Base-by-base conservation (phyloP, 1,284 basidiomycete species). In the Ustilago vetiveriae region DNA sequence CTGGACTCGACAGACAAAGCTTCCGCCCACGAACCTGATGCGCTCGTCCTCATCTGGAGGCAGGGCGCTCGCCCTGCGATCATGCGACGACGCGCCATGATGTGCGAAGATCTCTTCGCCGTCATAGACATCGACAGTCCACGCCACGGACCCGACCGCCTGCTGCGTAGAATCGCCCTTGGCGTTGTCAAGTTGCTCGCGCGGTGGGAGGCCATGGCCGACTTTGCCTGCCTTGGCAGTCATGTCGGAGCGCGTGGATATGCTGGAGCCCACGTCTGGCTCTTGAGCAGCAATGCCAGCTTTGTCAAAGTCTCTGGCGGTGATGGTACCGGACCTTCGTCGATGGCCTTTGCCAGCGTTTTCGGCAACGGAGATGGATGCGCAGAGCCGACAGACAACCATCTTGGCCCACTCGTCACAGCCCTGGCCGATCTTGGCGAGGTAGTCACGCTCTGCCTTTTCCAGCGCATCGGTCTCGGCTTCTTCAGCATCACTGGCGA, bases 321-420 rank as follows among this genome's bases (percentile, higher is more conserved):
- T 70, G 27, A 70, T 40, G 3, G 67, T 70, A 5, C 60, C 67
- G 2, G 66, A 69, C 10, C 59, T 54, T 22, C 57, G 53, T 32
- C 32, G 56, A 11, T 40, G 41, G 3, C 26, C 36, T 21, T 47
- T 56, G 3, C 30, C 48, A 4, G 32, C 11, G 13, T 30, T 33
- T 3, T 32, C 45, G 26, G 44, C 50, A 8, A 65, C 48, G 3
- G 46, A 35, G n/a, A 66, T 46, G n/a, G 30, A 37, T 21, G 70
- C 59, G 30, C 70, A 70, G 0, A 73, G 35, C 14, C 71, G 58
- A 22, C 64, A 69, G n/a, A 73, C 48, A 1, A 66, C 70, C 66
- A 73, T 72, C 50, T 70, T 69, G 36, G 70, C 72, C 66, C 69
- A 72, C n/a, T 69, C 66, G 13, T 67, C 55, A 47, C 70, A 73